phyloP scores from a whole-genome alignment of 495 filamentous ascomycete species.

The Trichoderma erinaceum region DNA sequence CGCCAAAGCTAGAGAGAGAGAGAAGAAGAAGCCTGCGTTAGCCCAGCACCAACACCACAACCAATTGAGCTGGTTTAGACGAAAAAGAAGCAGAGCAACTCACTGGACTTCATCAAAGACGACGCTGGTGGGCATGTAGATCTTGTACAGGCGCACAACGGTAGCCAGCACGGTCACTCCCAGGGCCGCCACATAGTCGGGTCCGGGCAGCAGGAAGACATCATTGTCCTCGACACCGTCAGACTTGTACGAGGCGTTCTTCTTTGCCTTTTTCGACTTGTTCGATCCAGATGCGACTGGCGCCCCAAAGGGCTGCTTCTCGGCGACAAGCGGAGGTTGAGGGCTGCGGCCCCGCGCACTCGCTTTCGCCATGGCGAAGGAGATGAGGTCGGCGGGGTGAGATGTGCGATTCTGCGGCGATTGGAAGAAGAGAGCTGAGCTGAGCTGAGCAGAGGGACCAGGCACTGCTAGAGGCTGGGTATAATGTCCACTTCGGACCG shows the following conservation, averaged over 20 bases:
- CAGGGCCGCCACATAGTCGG: conserved; percentile 72
- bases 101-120: conserved; percentile 99
- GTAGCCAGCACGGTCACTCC: conserved; percentile 68
- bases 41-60: conserved; percentile 7
- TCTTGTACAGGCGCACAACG: conserved; percentile 82
- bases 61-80: not conserved
- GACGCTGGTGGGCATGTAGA: conserved; percentile 92
- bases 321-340: conserved; percentile 8
- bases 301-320: conserved; percentile 31
- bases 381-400: not conserved
- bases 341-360: conserved; percentile 23
- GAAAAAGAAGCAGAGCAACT: conserved; percentile 15
- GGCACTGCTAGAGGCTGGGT: not conserved
- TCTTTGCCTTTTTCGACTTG: conserved; percentile 20
- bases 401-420: not conserved
- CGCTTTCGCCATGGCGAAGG: conserved; percentile 34
- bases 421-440: not conserved
- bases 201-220: conserved; percentile 64
- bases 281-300: not conserved
- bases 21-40: conserved; percentile 21
- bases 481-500: not conserved
- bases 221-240: conserved; percentile 64
- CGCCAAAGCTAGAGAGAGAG: conserved; percentile 73
- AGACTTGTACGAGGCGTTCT: conserved; percentile 54
- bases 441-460: conserved; percentile 5